phyloP scores from a whole-genome alignment of 2,329 filamentous ascomycete genomes.

The Metarhizium humberi region DNA sequence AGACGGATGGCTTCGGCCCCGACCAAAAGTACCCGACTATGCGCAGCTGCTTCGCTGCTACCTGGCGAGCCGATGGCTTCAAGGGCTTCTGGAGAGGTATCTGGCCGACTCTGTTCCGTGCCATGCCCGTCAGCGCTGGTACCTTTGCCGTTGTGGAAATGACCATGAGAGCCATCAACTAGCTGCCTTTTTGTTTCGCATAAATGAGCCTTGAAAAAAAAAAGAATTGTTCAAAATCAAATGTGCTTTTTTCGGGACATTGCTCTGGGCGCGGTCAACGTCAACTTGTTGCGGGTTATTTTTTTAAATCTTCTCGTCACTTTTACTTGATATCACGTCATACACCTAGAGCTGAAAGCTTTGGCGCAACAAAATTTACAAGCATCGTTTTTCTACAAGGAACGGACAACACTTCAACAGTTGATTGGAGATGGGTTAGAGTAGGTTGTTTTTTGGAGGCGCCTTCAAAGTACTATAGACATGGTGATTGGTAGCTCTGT shows the following conservation, averaged over 20 bases:
- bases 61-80: slow-evolving; percentile 65
- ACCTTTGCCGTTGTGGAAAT: slow-evolving; percentile 81
- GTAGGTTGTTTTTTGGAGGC: too few relatives aligned
- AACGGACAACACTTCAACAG: neutral
- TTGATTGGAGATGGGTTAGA: neutral
- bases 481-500: neutral
- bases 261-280: neutral
- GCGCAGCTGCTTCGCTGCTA: slow-evolving; percentile 83
- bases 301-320: neutral
- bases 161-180: slow-evolving; percentile 53
- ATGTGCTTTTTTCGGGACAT: neutral
- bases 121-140: slow-evolving; percentile 96
- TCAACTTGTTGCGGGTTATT: neutral
- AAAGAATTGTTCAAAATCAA: neutral
- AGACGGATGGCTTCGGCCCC: slow-evolving; percentile 81
- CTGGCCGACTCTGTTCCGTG: slow-evolving; percentile 79
- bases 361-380: neutral
- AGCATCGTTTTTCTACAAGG: neutral
- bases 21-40: slow-evolving; percentile 68
- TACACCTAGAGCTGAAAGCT: neutral
- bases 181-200: slow-evolving; percentile 5
- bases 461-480: neutral
- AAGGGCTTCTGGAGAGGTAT: slow-evolving; percentile 93
- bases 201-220: neutral
- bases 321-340: neutral